Evolutionary conservation across 805 yeast genomes (phyloP).

Genomic region (Teunomyces stri): DNA sequence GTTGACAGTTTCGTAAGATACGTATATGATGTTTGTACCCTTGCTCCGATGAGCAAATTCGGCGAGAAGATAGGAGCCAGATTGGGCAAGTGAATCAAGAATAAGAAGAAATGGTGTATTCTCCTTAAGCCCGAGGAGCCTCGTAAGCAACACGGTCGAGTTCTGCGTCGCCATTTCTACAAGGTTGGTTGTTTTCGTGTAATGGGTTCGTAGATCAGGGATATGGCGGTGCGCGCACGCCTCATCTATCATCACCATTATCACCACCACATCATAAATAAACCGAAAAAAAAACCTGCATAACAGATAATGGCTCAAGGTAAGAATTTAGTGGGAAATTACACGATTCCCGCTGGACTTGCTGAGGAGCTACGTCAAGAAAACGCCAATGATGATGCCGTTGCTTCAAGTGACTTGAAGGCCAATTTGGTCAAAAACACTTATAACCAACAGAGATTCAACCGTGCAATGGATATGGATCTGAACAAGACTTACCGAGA

Average conservation of each 20-base stretch:
- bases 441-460: slow-evolving; percentile 29
- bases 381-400: slow-evolving; percentile 15
- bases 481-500: slow-evolving; percentile 37
- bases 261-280: background rate
- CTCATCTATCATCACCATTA: background rate
- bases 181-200: background rate
- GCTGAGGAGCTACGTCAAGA: slow-evolving; percentile 25
- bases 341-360: slow-evolving; percentile 31
- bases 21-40: slow-evolving; percentile 42
- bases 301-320: background rate
- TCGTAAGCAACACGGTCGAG: slow-evolving; percentile 53
- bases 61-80: slow-evolving; percentile 51
- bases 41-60: slow-evolving; percentile 53
- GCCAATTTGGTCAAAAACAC: slow-evolving; percentile 19
- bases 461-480: slow-evolving; percentile 22
- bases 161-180: slow-evolving; percentile 30
- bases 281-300: slow-evolving; percentile 1
- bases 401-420: slow-evolving; percentile 14
- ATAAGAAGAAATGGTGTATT: slow-evolving; percentile 68
- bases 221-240: slow-evolving; percentile 2
- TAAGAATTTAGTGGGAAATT: slow-evolving; percentile 24
- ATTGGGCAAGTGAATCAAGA: slow-evolving; percentile 68
- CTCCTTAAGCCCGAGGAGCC: slow-evolving; percentile 72
- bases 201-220: background rate
- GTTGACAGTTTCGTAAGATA: slow-evolving; percentile 67